Evolutionary conservation across 305 asterid genomes (phyloP).

Genomic region (Nicotiana rustica): DNA sequence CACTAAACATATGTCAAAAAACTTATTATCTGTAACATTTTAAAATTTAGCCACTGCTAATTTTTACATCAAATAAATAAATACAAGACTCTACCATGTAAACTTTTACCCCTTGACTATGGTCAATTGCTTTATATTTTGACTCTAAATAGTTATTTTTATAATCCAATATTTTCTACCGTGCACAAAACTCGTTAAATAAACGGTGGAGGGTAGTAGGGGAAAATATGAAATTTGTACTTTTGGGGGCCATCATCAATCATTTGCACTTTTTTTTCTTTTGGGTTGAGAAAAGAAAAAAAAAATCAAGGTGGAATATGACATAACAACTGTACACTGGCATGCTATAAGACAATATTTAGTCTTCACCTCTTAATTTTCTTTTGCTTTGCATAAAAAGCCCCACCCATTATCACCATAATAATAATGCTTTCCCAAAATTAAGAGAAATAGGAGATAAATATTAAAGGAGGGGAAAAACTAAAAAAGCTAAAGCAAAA

Average conservation of each 20-base stretch:
- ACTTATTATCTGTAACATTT: too few relatives aligned
- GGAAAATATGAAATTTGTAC: slow-evolving; percentile 23
- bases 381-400: slow-evolving; percentile 35
- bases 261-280: slow-evolving; percentile 42
- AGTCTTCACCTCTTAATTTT: neutral
- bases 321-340: slow-evolving; percentile 49
- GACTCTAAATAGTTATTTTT: too few relatives aligned
- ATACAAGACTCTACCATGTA: too few relatives aligned
- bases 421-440: slow-evolving; percentile 19
- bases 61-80: too few relatives aligned
- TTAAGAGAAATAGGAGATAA: slow-evolving; percentile 7
- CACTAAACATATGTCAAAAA: too few relatives aligned
- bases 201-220: neutral
- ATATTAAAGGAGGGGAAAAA: neutral
- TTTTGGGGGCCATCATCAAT: slow-evolving; percentile 50
- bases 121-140: too few relatives aligned
- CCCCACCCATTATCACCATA: slow-evolving; percentile 42
- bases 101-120: too few relatives aligned
- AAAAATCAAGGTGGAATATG: slow-evolving; percentile 49
- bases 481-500: neutral
- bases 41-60: too few relatives aligned
- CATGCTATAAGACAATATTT: slow-evolving; percentile 46
- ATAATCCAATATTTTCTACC: too few relatives aligned
- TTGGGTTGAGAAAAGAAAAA: neutral
- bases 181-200: neutral